A percentile compares a stretch with the other conserved stretches of the same genome.
phyloP scores from a whole-genome alignment of 2,329 filamentous ascomycete species.

The Colletotrichum sp. region DNA sequence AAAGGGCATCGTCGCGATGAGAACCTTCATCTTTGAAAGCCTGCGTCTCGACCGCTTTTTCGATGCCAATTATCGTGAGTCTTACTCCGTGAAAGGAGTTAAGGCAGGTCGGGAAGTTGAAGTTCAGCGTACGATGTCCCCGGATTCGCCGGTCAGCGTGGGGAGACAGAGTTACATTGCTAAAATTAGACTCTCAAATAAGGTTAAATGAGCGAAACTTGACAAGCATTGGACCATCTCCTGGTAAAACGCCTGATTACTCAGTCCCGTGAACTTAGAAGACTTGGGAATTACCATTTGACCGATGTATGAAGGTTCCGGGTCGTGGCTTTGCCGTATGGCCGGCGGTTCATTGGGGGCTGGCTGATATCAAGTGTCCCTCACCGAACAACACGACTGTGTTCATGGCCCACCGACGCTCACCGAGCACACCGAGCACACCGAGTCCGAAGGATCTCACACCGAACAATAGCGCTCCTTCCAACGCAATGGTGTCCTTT shows the following conservation, averaged over 20 bases:
- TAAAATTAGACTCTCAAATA: background rate
- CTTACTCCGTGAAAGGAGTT: background rate
- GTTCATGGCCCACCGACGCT: background rate
- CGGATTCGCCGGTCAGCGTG: background rate
- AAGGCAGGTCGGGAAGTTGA: background rate
- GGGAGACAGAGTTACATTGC: background rate
- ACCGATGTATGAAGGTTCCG: background rate
- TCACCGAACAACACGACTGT: background rate
- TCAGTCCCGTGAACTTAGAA: background rate
- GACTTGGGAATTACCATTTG: background rate
- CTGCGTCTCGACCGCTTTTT: accelerated
- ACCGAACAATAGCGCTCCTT: accelerated
- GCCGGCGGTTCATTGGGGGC: background rate
- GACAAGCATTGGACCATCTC: background rate
- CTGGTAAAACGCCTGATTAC: background rate
- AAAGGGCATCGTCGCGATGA: constrained; percentile 8
- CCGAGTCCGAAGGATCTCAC: background rate
- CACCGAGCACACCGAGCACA: too few relatives aligned
- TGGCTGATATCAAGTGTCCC: background rate
- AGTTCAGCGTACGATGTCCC: background rate
- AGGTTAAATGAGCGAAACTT: background rate
- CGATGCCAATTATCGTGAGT: background rate
- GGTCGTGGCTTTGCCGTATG: background rate
- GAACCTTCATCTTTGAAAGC: background rate
- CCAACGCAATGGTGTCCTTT: background rate